Base-by-base conservation (phyloP, 192 early-diverging fungal species). In the Pilobolus umbonatus region DNA sequence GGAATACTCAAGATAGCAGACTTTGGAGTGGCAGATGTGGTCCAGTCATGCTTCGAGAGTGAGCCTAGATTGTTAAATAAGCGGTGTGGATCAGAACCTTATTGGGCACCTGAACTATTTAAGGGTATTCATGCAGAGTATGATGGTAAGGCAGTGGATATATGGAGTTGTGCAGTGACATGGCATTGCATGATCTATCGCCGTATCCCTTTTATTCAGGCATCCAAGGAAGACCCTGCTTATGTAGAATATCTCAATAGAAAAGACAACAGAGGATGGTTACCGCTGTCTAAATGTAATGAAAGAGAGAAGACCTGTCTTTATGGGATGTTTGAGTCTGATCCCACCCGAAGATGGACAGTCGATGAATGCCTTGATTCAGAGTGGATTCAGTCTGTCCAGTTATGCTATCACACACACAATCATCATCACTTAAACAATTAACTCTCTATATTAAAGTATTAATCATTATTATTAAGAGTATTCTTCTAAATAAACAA, bases 1-100 rank as follows among this genome's bases (percentile, higher is more conserved):
- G 85, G 86, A 52, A 80, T 80, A 17, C 65, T 98, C 55, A 98
- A 98, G 74, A 93, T 98, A 64, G 92, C 95, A 5, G 96, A 98
- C 75, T 98, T 98, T 80, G 96, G 96, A 21, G 92, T 96, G 3
- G 87, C 90, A 1, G 90, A 93, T 62, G 96, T 97, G 7, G 93
- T 97, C 73, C 79, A 88, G 54, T 82, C 84, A 0, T 85, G 85
- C 30, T 94, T 89, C 80, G 84, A 92, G 58, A 78, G 67, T 31
- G 60, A 64, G 25, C 43, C 81, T 28, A 85, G 84, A 59, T 81
- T 88, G 43, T 90, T 87, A 52, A 80, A 81, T 47, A 95, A 95
- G 8, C 69, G 92, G 29, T 92, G 90, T 62, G 96, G 96, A 25
- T 90, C 88, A 5, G 92, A 90, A 46, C 96, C 96, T 2, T 98